Base-by-base conservation (phyloP, 495 filamentous ascomycete species). In the Talaromyces stipitatus region DNA sequence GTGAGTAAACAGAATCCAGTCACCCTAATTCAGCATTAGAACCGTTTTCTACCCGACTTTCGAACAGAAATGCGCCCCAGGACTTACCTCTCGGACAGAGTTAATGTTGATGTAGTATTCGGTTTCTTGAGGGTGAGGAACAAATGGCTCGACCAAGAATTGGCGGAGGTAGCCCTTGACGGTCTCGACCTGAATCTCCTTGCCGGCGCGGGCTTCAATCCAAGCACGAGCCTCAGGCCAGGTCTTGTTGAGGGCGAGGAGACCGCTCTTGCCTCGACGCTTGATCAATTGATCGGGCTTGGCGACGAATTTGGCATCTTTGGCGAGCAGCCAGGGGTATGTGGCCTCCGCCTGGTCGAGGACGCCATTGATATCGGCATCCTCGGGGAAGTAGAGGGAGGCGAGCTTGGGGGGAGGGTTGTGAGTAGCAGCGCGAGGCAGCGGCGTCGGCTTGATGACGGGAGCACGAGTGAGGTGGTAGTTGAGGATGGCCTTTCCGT, bases 231-330 rank as follows among this genome's bases (percentile, higher is more conserved):
- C 88, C 67, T 97, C 91, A 45, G 89, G 65, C 94, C 94, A 99
- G 61, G 87, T 85, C 86, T 97, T 97, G 83, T 99, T 99, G 67
- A 99, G 80, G 51, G 89, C 89, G 50, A 99, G 79, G 48, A 99
- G 85, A 70, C 94, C 94, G 72, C 90, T 95, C 91, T 99, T 99
- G 70, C 94, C 94, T 78, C 94, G 84, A 69, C 94, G 80, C 87
- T 99, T 99, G 81, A 99, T 97, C 75, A 97, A 83, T 79, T 97
- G 95, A 82, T 99, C 94, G 63, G 94, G 94, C 84, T 99, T 99
- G 45, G 95, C 95, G 63, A 99, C 94, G 73, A 99, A 97, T 78
- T 87, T 92, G 69, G 92, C 78, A 58, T 85, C 91, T 55, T 78
- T 66, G 60, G 79, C 76, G 52, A 97, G 81, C 64, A 99, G 82